Conservation (phyloP, 495 filamentous ascomycete genomes). For the Aspergillus baeticus region DNA sequence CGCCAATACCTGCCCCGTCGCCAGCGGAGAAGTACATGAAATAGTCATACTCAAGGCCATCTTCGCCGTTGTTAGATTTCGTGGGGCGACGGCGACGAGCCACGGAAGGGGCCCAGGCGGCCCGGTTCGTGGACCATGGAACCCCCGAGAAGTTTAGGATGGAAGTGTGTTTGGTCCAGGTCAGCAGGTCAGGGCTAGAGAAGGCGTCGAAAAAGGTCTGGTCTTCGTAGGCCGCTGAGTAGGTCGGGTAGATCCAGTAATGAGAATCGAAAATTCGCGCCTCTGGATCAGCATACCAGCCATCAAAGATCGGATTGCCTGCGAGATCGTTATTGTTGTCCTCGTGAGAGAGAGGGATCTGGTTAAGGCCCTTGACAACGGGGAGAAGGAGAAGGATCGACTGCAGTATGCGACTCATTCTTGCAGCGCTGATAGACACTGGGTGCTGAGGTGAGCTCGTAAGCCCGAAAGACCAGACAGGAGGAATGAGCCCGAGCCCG, state of each 20-base stretch:
- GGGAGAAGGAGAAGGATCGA: slow-evolving; percentile 9
- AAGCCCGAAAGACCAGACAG: background rate
- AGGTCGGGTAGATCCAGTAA: slow-evolving; percentile 48
- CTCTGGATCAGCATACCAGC: slow-evolving; percentile 51
- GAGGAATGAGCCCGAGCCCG: background rate
- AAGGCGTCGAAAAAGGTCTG: slow-evolving; percentile 50
- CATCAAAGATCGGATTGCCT: slow-evolving; percentile 41
- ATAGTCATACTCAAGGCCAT: slow-evolving; percentile 25
- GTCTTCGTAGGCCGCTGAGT: slow-evolving; percentile 35
- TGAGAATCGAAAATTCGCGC: slow-evolving; percentile 37
- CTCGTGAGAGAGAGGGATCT: background rate
- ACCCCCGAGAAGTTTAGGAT: slow-evolving; percentile 37
- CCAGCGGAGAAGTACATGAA: slow-evolving; percentile 50
- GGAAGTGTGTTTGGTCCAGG: slow-evolving; percentile 42
- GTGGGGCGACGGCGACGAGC: slow-evolving; percentile 14
- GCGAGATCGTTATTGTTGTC: slow-evolving; percentile 2
- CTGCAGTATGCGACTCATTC: slow-evolving; percentile 3
- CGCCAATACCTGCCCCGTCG: slow-evolving; percentile 47
- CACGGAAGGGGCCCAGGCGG: slow-evolving; percentile 47
- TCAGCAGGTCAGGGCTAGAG: slow-evolving; percentile 42
- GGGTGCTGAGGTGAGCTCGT: background rate
- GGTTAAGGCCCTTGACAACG: background rate
- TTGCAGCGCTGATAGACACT: background rate
- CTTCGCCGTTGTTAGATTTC: background rate
- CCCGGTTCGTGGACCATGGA: slow-evolving; percentile 40